These are phyloP conservation scores for Ordospora pajunii DNA, from an alignment of 371 early-diverging fungal species.

Conservation along the genomic window DNA sequence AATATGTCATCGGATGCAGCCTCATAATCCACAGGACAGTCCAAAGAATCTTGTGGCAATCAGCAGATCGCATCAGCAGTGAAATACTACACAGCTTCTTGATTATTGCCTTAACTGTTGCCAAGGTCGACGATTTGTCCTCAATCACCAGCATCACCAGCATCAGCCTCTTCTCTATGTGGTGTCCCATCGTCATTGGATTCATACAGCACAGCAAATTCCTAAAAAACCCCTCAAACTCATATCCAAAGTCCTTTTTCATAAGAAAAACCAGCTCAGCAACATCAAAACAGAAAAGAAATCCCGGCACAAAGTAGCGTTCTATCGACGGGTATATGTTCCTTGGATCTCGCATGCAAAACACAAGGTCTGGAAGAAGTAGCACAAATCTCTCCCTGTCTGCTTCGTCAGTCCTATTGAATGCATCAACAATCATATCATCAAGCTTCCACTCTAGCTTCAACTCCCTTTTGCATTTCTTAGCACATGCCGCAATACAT, in stretches of 20 bases:
- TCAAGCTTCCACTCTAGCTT: not conserved
- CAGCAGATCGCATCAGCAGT: not conserved
- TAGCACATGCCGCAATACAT: not conserved
- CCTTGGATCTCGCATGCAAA: constrained; percentile 17
- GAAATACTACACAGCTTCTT: not conserved
- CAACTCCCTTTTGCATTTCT: not conserved
- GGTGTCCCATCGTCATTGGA: not conserved
- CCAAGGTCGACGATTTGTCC: not conserved
- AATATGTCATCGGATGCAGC: constrained; percentile 33
- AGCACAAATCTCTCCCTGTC: not conserved
- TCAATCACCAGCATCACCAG: constrained; percentile 16
- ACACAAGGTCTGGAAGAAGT: not conserved
- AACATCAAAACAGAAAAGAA: not conserved
- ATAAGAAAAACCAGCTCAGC: constrained; percentile 7
- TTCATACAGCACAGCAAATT: not conserved
- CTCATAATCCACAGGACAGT: constrained; percentile 21
- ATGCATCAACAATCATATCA: not conserved
- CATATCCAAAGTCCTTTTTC: constrained; percentile 6
- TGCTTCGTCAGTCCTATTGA: not conserved
- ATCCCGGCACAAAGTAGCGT: not conserved
- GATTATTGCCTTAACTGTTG: not conserved
- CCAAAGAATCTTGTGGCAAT: constrained; percentile 15
- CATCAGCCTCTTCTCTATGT: constrained; percentile 16
- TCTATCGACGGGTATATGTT: not conserved
- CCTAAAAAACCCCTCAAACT: constrained; percentile 21